These are phyloP conservation scores for Pisolithus tinctorius DNA, from an alignment of 768 basidiomycete genomes.

Conservation along the genomic window DNA sequence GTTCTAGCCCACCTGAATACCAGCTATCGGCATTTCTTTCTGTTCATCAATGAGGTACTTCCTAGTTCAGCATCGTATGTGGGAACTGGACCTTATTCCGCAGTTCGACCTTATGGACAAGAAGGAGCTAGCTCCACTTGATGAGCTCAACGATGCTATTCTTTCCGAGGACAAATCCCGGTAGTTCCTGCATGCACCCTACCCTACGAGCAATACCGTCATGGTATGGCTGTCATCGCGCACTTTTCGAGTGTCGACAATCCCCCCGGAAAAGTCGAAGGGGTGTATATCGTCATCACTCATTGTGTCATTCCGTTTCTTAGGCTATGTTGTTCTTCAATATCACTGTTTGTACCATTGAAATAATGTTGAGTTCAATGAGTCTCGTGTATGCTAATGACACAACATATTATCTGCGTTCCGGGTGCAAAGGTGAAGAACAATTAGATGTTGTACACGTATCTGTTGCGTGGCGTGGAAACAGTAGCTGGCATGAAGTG, in stretches of 20 bases:
- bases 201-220: too few species aligned
- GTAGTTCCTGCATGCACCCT: constrained; percentile 1
- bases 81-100: constrained; percentile 1
- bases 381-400: constrained; percentile 4
- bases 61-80: background rate
- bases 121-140: constrained; percentile 91
- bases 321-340: background rate
- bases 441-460: constrained; percentile 3
- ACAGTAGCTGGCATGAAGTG: too few species aligned
- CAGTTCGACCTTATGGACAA: constrained; percentile 94
- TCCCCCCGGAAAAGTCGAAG: too few species aligned
- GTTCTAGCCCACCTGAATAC: constrained; percentile 90
- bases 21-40: constrained; percentile 95
- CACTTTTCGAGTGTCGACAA: too few species aligned
- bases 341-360: background rate
- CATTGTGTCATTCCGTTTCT: too few species aligned
- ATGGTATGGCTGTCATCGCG: too few species aligned
- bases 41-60: constrained; percentile 90
- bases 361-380: background rate
- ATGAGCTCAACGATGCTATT: constrained; percentile 93
- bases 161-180: constrained; percentile 47
- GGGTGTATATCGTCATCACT: too few species aligned
- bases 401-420: background rate
- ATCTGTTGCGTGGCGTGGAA: too few species aligned
- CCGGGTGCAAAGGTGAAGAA: background rate